Evolutionary conservation across 371 early-diverging fungal species (phyloP).

Genomic region (Lichtheimia ramosa): DNA sequence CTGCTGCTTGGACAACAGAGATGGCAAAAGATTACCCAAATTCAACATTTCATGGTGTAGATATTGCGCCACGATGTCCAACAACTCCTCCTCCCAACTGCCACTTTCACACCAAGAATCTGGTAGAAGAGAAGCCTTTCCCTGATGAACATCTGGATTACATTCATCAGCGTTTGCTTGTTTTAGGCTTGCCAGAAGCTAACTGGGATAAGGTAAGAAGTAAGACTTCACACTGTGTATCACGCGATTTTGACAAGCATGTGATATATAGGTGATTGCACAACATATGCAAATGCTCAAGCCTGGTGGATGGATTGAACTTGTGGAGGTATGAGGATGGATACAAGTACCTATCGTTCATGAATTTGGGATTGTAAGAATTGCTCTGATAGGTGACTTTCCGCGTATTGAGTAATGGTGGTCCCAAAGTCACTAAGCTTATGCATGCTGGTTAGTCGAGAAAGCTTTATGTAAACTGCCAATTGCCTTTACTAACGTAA

Average conservation of each 20-base stretch:
- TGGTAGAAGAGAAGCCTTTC: constrained; percentile 53
- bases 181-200: constrained; percentile 24
- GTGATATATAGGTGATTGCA: constrained; percentile 4
- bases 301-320: constrained; percentile 26
- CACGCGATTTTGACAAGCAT: background rate
- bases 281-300: constrained; percentile 14
- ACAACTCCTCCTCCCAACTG: constrained; percentile 22
- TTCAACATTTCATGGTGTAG: constrained; percentile 21
- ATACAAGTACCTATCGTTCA: background rate
- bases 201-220: constrained; percentile 33
- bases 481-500: background rate
- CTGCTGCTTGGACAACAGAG: constrained; percentile 19
- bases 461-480: background rate
- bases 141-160: constrained; percentile 56
- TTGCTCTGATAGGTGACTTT: background rate
- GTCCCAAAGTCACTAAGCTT: constrained; percentile 4
- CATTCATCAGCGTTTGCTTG: constrained; percentile 49
- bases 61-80: constrained; percentile 16
- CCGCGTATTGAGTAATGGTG: constrained; percentile 8
- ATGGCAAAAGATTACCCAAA: constrained; percentile 23
- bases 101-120: constrained; percentile 50
- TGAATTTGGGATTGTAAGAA: background rate
- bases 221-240: background rate
- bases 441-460: constrained; percentile 7
- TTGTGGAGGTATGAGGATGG: constrained; percentile 10